Conservation (phyloP, 129 eudicot species). For the Silybum marianum region DNA sequence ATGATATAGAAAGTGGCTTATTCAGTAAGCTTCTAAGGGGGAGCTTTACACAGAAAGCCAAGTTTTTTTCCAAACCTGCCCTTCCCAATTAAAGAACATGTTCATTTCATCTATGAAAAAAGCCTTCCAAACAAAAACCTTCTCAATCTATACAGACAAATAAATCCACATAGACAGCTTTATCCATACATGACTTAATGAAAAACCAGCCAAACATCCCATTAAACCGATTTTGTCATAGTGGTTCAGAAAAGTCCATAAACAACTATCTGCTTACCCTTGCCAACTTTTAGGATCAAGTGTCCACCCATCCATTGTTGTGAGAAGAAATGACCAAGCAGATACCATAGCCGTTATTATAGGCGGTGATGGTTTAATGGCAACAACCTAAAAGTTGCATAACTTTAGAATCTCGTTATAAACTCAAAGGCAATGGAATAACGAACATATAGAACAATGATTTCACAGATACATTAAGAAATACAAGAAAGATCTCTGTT, state of each 20-base stretch:
- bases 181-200: too few relatives aligned
- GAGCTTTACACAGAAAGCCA: too few relatives aligned
- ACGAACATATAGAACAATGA: not conserved
- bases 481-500: too few relatives aligned
- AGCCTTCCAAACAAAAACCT: too few relatives aligned
- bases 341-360: conserved; percentile 73
- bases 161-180: too few relatives aligned
- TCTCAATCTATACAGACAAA: too few relatives aligned
- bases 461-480: not conserved
- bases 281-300: conserved; percentile 78
- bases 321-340: conserved; percentile 91
- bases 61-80: too few relatives aligned
- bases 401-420: not conserved
- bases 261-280: conserved; percentile 52
- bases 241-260: not conserved
- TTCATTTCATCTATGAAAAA: too few relatives aligned
- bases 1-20: too few relatives aligned
- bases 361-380: conserved; percentile 70
- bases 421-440: not conserved
- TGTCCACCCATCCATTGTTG: conserved; percentile 62
- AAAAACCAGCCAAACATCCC: not conserved
- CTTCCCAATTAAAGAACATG: too few relatives aligned
- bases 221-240: not conserved
- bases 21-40: too few relatives aligned
- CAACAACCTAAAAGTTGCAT: conserved; percentile 60